Percentiles rank a stretch among this genome's conserved stretches.
Evolutionary conservation across 2,329 filamentous ascomycete genomes (phyloP).

Genomic region (Pseudopyricularia javanii): DNA sequence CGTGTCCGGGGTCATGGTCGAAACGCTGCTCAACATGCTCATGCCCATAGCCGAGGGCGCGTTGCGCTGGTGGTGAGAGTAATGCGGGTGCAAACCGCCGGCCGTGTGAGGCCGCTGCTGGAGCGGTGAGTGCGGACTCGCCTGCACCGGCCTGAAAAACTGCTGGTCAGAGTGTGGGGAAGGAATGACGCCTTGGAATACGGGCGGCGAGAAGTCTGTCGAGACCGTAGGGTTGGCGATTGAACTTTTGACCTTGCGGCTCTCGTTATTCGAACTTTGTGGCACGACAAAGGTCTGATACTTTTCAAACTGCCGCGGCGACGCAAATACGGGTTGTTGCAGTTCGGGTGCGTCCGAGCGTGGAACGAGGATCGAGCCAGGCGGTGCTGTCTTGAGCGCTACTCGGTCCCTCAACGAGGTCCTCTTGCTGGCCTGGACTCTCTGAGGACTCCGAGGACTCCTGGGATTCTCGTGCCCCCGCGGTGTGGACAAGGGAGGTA

Average conservation of each 20-base stretch:
- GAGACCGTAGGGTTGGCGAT: slow-evolving; percentile 16
- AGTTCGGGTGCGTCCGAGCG: slow-evolving; percentile 22
- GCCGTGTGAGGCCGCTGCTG: slow-evolving; percentile 47
- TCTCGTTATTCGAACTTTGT: slow-evolving; percentile 34
- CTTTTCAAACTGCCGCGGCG: slow-evolving; percentile 16
- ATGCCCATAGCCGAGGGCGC: slow-evolving; percentile 41
- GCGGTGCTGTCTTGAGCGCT: slow-evolving; percentile 38
- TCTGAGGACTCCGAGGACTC: neutral
- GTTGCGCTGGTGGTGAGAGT: slow-evolving; percentile 29
- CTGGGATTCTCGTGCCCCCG: neutral
- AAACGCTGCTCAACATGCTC: slow-evolving; percentile 45
- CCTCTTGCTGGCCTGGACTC: slow-evolving; percentile 19
- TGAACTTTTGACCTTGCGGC: slow-evolving; percentile 19
- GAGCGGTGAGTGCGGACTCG: slow-evolving; percentile 50
- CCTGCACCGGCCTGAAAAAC: slow-evolving; percentile 48
- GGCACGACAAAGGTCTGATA: slow-evolving; percentile 19
- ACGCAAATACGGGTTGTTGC: slow-evolving; percentile 17
- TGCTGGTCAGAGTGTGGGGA: slow-evolving; percentile 42
- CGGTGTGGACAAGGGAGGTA: neutral
- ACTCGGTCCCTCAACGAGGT: slow-evolving; percentile 41
- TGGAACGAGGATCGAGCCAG: slow-evolving; percentile 42
- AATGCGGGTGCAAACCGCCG: slow-evolving; percentile 20
- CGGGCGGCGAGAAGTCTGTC: slow-evolving; percentile 22
- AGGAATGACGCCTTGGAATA: slow-evolving; percentile 24
- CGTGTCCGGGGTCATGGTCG: slow-evolving; percentile 30